Evolutionary conservation across 2,329 filamentous ascomycete species (phyloP), one percentile per base, ranked within the genome.

Genomic region (Apiospora phragmitis): DNA sequence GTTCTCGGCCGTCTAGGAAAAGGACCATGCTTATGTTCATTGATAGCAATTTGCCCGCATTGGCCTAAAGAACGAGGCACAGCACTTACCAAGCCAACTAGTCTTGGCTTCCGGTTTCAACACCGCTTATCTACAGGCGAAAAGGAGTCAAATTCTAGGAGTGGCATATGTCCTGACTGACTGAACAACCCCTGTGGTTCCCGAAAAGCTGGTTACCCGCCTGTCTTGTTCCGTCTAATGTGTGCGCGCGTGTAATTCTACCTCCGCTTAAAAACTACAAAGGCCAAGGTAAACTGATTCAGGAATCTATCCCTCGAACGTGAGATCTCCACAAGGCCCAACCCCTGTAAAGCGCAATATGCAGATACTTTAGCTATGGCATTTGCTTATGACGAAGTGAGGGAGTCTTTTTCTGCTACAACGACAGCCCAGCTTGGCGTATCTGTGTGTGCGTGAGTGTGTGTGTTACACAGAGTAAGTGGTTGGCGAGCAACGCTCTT

Each of bases 141-240:
- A 32, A 62, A 62, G 55, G 32, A 62, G 18, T 38, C 18, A 38
- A 62, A 62, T n/a, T 62, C 12, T 38, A 38, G 55, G 55, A 38
- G 38, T 38, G 21, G 12, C 41, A 67, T 18, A 9, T 42, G 65
- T 45, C 26, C 65, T 21, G 35, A 42, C 65, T 21, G 35, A 65
- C 7, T 67, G n/a, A 67, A 45, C n/a, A 67, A 45, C 45, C 67
- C 67, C 45, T 55, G 45, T 51, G 45, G 43, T 68, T 43, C 67
- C 45, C 45, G 45, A 55, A 32, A 26, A 68, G 45, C 67, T 42
- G 45, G 45, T n/a, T 55, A 68, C 45, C 43, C 67, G 45, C 45
- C 45, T 45, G 65, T 62, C 55, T 38, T 62, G 18, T 62, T 32
- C 32, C 32, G 32, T 62, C 18, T 62, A 38, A n/a, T 35, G 18